Evolutionary conservation across 164 flowering plant genomes (phyloP), one percentile per base, ranked within the genome.

Genomic region (Vitis rotundifolia): DNA sequence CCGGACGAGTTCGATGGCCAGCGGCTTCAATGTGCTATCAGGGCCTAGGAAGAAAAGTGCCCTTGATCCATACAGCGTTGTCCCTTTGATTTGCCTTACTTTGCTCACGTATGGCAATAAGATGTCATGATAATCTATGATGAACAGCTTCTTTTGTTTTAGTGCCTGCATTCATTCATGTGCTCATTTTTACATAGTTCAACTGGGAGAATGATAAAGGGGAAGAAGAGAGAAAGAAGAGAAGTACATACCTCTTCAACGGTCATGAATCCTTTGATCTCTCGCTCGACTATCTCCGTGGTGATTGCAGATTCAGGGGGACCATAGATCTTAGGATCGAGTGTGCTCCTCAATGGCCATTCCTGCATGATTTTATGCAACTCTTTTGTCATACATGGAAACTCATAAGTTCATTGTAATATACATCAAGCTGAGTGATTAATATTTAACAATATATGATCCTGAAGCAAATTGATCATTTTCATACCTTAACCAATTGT

Each of bases 1-100:
- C n/a, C 83, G 75, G 31, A 78, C 76, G 13, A 84, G 79, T 58
- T 84, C 87, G 64, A 82, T 82, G 29, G 84, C 85, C 3, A 84
- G 13, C 4, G 84, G 84, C 78, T 55, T 82, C 56, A 84, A 68
- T 8, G 82, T 76, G 61, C 64, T 69, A 0, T 31, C 54, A 11
- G 66, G 61, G 9, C 62, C 78, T 3, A 79, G 59, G 69, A 76
- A 76, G 68, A 79, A 76, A 3, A 79, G 9, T 0, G 77, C 73
- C 18, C 79, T 16, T 5, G 82, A 76, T 14, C 77, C 82, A 18
- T 79, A 79, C 10, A 74, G 22, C 1, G 77, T 79, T 1, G 77
- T 76, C n/a, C 75, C 79, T 19, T 76, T 28, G 13, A 70, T 11
- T 58, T 71, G 62, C 44, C 79, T 71, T 28, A 79, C 79, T 71